Evolutionary conservation across 352 stramenopile species (phyloP), one percentile per base, ranked within the genome.

Genomic region (Phytophthora ohioensis): DNA sequence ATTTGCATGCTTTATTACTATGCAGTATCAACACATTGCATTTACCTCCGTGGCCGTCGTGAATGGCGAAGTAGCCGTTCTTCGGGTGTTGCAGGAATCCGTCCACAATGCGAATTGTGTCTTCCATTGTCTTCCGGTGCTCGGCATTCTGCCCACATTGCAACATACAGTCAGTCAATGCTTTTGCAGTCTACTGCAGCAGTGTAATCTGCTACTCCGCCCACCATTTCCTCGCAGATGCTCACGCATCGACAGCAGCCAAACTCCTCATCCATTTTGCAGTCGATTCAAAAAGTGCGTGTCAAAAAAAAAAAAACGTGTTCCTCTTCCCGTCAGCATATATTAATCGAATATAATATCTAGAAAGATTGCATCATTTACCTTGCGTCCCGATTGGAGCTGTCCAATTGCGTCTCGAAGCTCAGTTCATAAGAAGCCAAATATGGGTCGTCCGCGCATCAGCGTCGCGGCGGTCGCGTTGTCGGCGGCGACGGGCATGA

Each of bases 81-180:
- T 78, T 61, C 6, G 67, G 69, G 47, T 81, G 67, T 11, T 77
- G 59, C 31, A 90, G 64, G 61, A 90, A 93, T 42, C 82, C 81
- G 60, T 95, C 88, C 12, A 94, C 82, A 31, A 94, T 84, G 21
- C 84, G 77, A 60, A 88, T 71, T 13, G 84, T 87, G 77, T 95
- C 88, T 61, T 95, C 88, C 88, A 95, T 95, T 27, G 86, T 93
- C 69, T 93, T 90, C 41, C 88, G 79, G 46, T 85, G 71, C 63
- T 79, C 69, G 3, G 85, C 85, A 63, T 95, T 95, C 88, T 95
- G 54, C 30, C 58, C 17, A 41, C 34, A 32, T 31, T 34, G 17
- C 6, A 27, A 11, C 5, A 36, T 13, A 63, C 8, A 35, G 45
- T 70, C 31, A 32, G 32, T 27, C 3, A 34, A 38, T 43, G 21